Evolutionary conservation across 1,284 basidiomycete species (phyloP).

Genomic region (Cutaneotrichosporon dermatis): DNA sequence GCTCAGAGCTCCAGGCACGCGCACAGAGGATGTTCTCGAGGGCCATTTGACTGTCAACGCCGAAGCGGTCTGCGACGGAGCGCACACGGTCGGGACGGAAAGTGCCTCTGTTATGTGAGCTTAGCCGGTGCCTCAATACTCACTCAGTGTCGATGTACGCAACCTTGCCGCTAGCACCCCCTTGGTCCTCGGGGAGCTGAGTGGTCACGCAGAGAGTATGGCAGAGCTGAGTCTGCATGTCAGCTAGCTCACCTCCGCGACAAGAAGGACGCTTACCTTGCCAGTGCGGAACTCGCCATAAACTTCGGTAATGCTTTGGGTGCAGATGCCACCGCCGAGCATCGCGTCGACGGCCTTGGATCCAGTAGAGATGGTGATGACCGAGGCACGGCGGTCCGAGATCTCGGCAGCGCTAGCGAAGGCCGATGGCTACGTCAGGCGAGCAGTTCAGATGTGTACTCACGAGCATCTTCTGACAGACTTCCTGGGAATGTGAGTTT

Average conservation of each 20-base stretch:
- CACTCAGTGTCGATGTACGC: constrained; percentile 90
- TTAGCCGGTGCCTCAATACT: constrained; percentile 3
- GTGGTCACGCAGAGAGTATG: constrained; percentile 86
- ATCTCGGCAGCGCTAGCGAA: constrained; percentile 87
- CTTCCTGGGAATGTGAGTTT: constrained; percentile 59
- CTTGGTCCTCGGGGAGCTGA: constrained; percentile 81
- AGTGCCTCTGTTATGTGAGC: constrained; percentile 58
- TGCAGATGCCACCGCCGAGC: constrained; percentile 79
- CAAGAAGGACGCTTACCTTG: constrained; percentile 56
- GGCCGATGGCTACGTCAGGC: constrained; percentile 63
- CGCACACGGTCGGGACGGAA: constrained; percentile 87
- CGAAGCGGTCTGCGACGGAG: constrained; percentile 83
- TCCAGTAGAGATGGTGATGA: constrained; percentile 76
- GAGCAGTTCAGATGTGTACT: not conserved
- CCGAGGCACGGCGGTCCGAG: constrained; percentile 72
- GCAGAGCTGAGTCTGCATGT: constrained; percentile 81
- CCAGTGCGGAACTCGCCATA: constrained; percentile 51
- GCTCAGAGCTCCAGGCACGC: constrained; percentile 45
- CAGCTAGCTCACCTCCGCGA: constrained; percentile 43
- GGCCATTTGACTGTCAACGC: constrained; percentile 78
- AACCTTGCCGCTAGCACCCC: constrained; percentile 85
- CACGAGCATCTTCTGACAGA: constrained; percentile 75
- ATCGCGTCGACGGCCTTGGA: constrained; percentile 85
- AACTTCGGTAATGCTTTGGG: constrained; percentile 79
- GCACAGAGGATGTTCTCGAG: constrained; percentile 57